phyloP scores from a whole-genome alignment of 2,329 filamentous ascomycete genomes.

The Colletotrichum sp. region DNA sequence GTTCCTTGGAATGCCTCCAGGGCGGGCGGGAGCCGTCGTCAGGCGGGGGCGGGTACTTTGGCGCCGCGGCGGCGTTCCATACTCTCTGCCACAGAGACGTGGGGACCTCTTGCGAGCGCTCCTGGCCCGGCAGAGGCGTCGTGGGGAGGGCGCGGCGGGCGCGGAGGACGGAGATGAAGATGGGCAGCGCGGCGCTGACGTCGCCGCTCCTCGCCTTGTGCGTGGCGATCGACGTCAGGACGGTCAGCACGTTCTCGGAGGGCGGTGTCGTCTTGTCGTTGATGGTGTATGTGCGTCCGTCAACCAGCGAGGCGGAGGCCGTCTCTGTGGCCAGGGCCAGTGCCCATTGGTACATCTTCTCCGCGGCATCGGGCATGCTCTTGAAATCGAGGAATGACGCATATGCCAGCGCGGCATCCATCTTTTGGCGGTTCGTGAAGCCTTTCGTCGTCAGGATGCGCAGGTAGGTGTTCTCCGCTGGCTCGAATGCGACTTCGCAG shows the following conservation, averaged over 20 bases:
- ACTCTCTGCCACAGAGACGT: constrained; percentile 10
- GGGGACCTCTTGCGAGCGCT: background rate
- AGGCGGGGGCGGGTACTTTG: constrained; percentile 73
- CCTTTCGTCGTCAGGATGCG: constrained; percentile 82
- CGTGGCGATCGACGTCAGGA: constrained; percentile 78
- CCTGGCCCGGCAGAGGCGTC: constrained; percentile 29
- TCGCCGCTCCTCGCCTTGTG: constrained; percentile 77
- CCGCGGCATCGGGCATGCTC: constrained; percentile 66
- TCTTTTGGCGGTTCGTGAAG: constrained; percentile 77
- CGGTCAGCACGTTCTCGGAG: constrained; percentile 76
- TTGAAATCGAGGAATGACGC: constrained; percentile 88
- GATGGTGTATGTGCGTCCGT: constrained; percentile 68
- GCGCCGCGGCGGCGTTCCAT: constrained; percentile 41
- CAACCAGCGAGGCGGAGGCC: constrained; percentile 51
- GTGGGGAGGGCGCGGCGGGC: constrained; percentile 69
- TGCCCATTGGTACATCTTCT: constrained; percentile 77
- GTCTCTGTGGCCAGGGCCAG: constrained; percentile 74
- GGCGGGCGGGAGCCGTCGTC: constrained; percentile 73
- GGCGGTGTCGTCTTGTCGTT: constrained; percentile 62
- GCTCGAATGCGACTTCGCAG: constrained; percentile 70
- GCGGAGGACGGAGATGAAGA: constrained; percentile 84
- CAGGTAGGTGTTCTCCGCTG: constrained; percentile 80
- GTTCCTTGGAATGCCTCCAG: constrained; percentile 65
- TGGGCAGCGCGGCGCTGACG: constrained; percentile 74
- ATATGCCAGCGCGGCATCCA: constrained; percentile 83